Evolutionary conservation across 2,329 filamentous ascomycete genomes (phyloP).

Genomic region (Trichoderma oligosporum): DNA sequence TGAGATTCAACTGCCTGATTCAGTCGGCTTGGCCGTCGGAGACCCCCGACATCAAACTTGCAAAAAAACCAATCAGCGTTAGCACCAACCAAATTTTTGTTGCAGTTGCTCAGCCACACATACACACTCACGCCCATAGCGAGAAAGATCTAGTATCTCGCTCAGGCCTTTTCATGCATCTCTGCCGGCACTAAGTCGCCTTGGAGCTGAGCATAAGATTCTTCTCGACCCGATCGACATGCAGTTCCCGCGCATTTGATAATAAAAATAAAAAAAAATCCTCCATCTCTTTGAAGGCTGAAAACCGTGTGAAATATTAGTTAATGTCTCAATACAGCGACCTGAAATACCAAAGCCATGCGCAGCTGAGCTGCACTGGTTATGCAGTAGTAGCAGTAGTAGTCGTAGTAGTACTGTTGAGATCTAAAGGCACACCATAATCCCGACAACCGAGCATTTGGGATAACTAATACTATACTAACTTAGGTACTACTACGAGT

Average conservation of each 20-base stretch:
- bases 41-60: background rate
- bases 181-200: slow-evolving; percentile 13
- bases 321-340: no score
- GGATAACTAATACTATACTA: no score
- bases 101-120: slow-evolving; percentile 14
- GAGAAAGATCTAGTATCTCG: background rate
- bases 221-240: slow-evolving; percentile 15
- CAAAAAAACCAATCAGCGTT: background rate
- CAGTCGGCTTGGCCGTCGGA: slow-evolving; percentile 13
- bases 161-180: background rate
- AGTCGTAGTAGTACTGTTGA: no score
- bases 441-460: slow-evolving; percentile 4
- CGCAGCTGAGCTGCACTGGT: slow-evolving; percentile 7
- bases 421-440: slow-evolving; percentile 11
- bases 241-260: background rate
- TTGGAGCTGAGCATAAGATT: slow-evolving; percentile 8
- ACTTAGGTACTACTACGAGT: no score
- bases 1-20: background rate
- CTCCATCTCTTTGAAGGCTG: no score
- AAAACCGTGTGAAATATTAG: no score
- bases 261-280: background rate
- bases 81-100: background rate
- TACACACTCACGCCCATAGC: slow-evolving; percentile 9
- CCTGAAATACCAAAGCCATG: background rate
- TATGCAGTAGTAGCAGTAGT: no score